Conservation (phyloP, 2,329 filamentous ascomycete genomes). For the Claviceps monticola region DNA sequence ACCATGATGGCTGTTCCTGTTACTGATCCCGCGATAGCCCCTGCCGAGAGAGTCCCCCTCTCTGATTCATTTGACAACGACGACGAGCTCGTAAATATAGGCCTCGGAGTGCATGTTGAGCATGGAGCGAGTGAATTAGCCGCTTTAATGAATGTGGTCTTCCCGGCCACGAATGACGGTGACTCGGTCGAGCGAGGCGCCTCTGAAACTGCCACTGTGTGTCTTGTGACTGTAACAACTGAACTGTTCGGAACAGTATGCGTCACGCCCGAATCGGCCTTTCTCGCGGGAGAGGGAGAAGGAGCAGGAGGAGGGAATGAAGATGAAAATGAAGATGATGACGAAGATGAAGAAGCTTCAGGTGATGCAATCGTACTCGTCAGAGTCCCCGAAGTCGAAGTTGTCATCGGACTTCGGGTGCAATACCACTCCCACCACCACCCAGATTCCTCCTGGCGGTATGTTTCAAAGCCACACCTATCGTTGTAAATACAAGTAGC, state of each 20-base stretch:
- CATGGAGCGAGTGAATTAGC: not conserved
- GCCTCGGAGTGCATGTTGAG: not conserved
- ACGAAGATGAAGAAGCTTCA: too few relatives aligned
- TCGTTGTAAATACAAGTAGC: slow-evolving; percentile 24
- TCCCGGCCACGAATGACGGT: not conserved
- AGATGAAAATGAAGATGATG: too few relatives aligned
- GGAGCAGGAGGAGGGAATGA: not conserved
- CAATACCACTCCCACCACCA: slow-evolving; percentile 35
- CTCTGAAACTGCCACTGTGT: slow-evolving; percentile 18
- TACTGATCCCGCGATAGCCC: slow-evolving; percentile 20
- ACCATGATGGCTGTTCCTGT: slow-evolving; percentile 14
- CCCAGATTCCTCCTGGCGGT: slow-evolving; percentile 19
- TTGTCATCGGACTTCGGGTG: slow-evolving; percentile 3
- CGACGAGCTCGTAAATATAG: not conserved
- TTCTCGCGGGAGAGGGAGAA: slow-evolving; percentile 5
- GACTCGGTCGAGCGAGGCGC: slow-evolving; percentile 11
- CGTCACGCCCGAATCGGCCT: slow-evolving; percentile 24
- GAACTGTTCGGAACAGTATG: slow-evolving; percentile 22
- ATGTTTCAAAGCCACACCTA: slow-evolving; percentile 13
- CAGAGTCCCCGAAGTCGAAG: not conserved
- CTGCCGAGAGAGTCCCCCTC: slow-evolving; percentile 12
- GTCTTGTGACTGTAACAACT: slow-evolving; percentile 20
- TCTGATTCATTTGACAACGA: not conserved
- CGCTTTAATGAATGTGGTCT: not conserved
- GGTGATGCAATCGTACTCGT: not conserved